These are phyloP conservation scores for Bipolaris bicolor DNA, from an alignment of 2,329 filamentous ascomycete species.

Conservation along the genomic window DNA sequence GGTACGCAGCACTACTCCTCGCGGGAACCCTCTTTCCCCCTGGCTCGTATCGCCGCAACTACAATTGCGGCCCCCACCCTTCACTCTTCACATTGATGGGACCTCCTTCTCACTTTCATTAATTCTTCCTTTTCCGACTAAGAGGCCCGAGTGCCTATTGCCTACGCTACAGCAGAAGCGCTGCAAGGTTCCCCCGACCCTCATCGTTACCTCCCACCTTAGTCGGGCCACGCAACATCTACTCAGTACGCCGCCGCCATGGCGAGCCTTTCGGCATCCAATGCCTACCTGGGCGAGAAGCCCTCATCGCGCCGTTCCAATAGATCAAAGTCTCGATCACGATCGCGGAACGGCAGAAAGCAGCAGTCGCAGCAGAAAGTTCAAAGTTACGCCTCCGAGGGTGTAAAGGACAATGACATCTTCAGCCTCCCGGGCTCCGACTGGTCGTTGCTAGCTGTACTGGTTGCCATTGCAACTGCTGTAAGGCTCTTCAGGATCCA, in stretches of 20 bases:
- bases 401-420: slow-evolving; percentile 88
- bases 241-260: slow-evolving; percentile 40
- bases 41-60: slow-evolving; percentile 34
- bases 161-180: slow-evolving; percentile 17
- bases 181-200: slow-evolving; percentile 9
- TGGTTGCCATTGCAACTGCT: slow-evolving; percentile 76
- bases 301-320: slow-evolving; percentile 38
- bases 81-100: slow-evolving; percentile 28
- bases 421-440: slow-evolving; percentile 84
- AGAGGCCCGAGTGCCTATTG: slow-evolving; percentile 6
- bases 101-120: slow-evolving; percentile 47
- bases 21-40: slow-evolving; percentile 26
- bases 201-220: slow-evolving; percentile 23
- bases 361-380: slow-evolving; percentile 40
- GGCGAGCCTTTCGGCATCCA: slow-evolving; percentile 42
- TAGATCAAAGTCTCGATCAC: slow-evolving; percentile 46
- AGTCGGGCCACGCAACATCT: slow-evolving; percentile 27
- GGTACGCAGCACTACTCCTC: slow-evolving; percentile 27
- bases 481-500: slow-evolving; percentile 96
- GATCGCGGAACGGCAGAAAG: slow-evolving; percentile 37
- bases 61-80: slow-evolving; percentile 30
- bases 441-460: slow-evolving; percentile 74
- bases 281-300: slow-evolving; percentile 43
- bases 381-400: slow-evolving; percentile 73
- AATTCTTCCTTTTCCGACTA: slow-evolving; percentile 24